These are phyloP conservation scores for Pseudoneurospora amorphoporcata DNA, from an alignment of 495 filamentous ascomycete genomes.

Conservation along the genomic window DNA sequence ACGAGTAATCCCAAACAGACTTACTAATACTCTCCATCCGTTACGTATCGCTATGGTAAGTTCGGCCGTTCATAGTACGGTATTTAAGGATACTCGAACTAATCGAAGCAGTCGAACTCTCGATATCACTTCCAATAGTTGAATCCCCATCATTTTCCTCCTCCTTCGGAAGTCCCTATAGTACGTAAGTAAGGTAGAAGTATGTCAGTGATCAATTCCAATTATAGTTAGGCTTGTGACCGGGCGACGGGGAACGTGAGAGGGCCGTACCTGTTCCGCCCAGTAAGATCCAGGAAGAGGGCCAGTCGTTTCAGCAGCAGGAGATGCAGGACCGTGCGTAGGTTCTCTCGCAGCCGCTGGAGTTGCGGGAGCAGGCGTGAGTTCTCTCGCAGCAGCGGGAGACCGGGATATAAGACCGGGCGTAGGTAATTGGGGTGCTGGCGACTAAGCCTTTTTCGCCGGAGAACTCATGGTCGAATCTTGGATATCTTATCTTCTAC, in stretches of 20 bases:
- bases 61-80: constrained; percentile 28
- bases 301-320: background rate
- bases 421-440: constrained; percentile 62
- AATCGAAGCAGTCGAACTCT: no score
- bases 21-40: constrained; percentile 20
- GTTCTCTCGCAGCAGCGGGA: constrained; percentile 40
- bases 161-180: background rate
- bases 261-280: background rate
- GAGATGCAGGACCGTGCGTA: background rate
- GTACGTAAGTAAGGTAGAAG: background rate
- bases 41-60: constrained; percentile 26
- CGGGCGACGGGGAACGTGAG: background rate
- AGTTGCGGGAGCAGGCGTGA: background rate
- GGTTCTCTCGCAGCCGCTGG: background rate
- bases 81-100: no score
- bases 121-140: constrained; percentile 22
- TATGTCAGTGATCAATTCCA: background rate
- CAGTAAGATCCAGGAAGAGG: constrained; percentile 5
- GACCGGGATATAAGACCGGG: constrained; percentile 58
- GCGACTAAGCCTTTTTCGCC: constrained; percentile 60
- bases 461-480: no score
- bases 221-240: background rate
- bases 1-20: background rate
- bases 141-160: constrained; percentile 27
- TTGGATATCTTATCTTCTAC: background rate